A percentile compares a stretch with the other conserved stretches of the same genome.
Evolutionary conservation across 257 asterid genomes (phyloP).

Genomic region (Petrea volubilis): DNA sequence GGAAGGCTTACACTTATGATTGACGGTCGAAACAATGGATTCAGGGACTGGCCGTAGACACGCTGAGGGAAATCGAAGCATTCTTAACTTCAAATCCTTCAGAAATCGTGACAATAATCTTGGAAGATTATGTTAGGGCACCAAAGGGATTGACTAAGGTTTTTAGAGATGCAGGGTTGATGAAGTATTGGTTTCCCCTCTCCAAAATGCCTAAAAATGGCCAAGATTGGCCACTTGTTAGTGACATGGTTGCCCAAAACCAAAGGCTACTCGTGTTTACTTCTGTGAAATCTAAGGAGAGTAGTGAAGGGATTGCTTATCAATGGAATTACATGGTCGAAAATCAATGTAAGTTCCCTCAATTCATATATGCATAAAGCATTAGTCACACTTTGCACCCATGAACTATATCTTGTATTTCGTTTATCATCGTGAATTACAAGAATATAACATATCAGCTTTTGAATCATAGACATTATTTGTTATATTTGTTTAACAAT

Average conservation of each 20-base stretch:
- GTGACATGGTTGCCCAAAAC: conserved; percentile 63
- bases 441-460: no score
- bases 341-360: conserved; percentile 63
- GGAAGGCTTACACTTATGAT: no score
- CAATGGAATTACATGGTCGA: conserved; percentile 99
- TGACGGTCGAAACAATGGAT: no score
- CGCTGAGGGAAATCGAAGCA: conserved; percentile 63
- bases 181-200: conserved; percentile 75
- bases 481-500: no score
- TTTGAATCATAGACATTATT: no score
- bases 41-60: conserved; percentile 61
- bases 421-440: no score
- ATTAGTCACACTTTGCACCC: no score
- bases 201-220: conserved; percentile 77
- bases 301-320: conserved; percentile 75
- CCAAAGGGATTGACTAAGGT: conserved; percentile 74
- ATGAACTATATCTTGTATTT: no score
- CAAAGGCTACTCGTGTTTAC: conserved; percentile 77
- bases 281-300: conserved; percentile 58
- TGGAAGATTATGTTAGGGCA: conserved; percentile 77
- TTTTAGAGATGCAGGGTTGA: conserved; percentile 67
- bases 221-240: conserved; percentile 74
- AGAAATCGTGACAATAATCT: conserved; percentile 75
- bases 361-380: no score
- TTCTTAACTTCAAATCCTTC: conserved; percentile 70